Base-by-base conservation (phyloP, 306 rosid genomes). In the Dalbergia oliveri region DNA sequence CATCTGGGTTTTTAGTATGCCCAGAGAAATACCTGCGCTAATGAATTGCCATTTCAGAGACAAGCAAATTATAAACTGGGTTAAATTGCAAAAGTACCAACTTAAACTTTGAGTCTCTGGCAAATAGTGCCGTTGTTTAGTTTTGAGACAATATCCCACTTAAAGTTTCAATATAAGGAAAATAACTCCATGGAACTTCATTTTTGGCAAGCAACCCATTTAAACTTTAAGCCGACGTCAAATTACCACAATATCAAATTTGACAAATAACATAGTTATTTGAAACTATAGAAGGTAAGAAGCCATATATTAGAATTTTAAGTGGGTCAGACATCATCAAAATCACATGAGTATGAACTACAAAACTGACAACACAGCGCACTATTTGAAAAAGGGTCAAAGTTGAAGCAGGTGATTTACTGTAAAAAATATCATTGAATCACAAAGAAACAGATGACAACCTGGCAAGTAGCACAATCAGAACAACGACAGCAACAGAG, bases 21-120 rank as follows among this genome's bases (percentile, higher is more conserved):
- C 97, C 98, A 76, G 97, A 88, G 77, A 94, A 94, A 88, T 87
- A 94, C 75, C 97, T 93, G 88, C 90, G 86, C 75, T 67, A 16
- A 82, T 41, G 64, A 49, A 57, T 69, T 8, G 78, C 62, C 18
- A 75, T 76, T 79, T 76, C 19, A 63, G 57, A 66, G 77, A 57
- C 41, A 72, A 14, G 56, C 33, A 53, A 16, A 37, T 33, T 3
- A 54, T 37, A 57, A 61, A 59, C 1, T 3, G 15, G 67, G 58
- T 49, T 72, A 63, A 72, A 34, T 47, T 59, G 63, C 62, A 79
- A 45, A 59, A 69, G 13, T 45, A 59, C 64, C 82, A 37, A 69
- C 50, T 64, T 64, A 64, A 15, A 64, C 49, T 37, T 26, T n/a
- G 26, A 37, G 44, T n/a, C 10, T n/a, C 7, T 34, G 26, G 49